These are phyloP conservation scores for Colletotrichum acutatum DNA, from an alignment of 2,329 filamentous ascomycete species.

Conservation along the genomic window DNA sequence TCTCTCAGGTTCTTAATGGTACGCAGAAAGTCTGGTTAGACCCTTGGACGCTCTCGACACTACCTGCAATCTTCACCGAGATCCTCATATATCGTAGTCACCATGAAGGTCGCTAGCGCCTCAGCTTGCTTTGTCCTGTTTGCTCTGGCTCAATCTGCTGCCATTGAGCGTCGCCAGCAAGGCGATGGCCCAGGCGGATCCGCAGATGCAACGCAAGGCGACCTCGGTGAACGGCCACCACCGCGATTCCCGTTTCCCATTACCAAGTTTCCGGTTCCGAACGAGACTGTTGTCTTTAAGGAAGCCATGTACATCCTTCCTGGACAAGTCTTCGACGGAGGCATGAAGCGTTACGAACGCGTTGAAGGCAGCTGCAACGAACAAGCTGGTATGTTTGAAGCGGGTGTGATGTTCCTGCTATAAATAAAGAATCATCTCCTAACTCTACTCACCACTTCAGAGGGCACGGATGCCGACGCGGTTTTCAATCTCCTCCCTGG, in stretches of 20 bases:
- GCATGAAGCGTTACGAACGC: slow-evolving; percentile 51
- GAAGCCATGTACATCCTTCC: slow-evolving; percentile 46
- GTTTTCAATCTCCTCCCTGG: slow-evolving; percentile 51
- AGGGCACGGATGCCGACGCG: slow-evolving; percentile 53
- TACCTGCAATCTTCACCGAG: background rate
- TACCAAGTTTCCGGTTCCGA: slow-evolving; percentile 43
- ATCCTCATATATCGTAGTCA: background rate
- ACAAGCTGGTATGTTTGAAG: slow-evolving; percentile 42
- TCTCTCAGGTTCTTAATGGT: background rate
- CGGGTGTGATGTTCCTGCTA: too few relatives aligned
- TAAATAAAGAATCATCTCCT: too few relatives aligned
- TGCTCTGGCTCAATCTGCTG: slow-evolving; percentile 31
- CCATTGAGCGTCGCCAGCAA: slow-evolving; percentile 38
- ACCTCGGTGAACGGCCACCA: slow-evolving; percentile 41
- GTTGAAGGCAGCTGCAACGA: slow-evolving; percentile 54
- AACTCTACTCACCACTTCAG: slow-evolving; percentile 28
- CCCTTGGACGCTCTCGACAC: background rate
- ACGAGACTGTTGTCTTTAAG: slow-evolving; percentile 42
- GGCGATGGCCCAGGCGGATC: slow-evolving; percentile 40
- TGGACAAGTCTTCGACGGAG: slow-evolving; percentile 46
- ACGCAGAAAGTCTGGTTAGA: background rate
- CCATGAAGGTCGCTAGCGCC: slow-evolving; percentile 39
- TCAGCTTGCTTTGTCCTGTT: slow-evolving; percentile 39
- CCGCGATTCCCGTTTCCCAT: slow-evolving; percentile 44
- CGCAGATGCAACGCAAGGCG: slow-evolving; percentile 41